Base-by-base conservation (phyloP, 1,139 yeast species). In the Geotrichum aggregatum region DNA sequence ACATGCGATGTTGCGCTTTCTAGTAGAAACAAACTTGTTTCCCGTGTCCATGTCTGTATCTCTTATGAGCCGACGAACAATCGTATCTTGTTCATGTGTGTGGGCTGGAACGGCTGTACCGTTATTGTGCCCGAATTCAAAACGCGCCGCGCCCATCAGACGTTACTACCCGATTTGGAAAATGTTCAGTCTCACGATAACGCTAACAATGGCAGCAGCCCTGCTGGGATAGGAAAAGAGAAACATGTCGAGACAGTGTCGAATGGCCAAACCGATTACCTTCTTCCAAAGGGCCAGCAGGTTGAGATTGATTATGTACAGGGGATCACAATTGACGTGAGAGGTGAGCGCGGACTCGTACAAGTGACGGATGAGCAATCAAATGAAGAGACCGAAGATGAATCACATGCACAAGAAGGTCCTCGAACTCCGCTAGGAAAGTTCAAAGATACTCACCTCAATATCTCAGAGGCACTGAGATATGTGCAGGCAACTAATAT, bases 71-170 rank as follows among this genome's bases (percentile, higher is more conserved):
- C 57, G 13, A 59, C 54, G 1, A 55, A 57, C 3, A 54, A 65
- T 19, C 21, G 56, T 60, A 50, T 71, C 14, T 58, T 57, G 6
- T 65, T 85, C 52, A 75, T 74, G 44, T 86, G 94, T 63, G 63
- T 79, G 55, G 94, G 95, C 1, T 77, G 79, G 70, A 86, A 86
- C 62, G 94, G 94, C 3, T 69, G 83, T 54, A 79, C 78, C 19
- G 76, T 85, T 26, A 74, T 78, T 13, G 76, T 84, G 46, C 91
- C 91, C 1, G 69, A 68, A 14, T 58, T 59, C 24, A 40, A 22
- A 11, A 64, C 65, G 4, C 58, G 33, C 11, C 22, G 7, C 34
- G 30, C 18, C 18, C n/a, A n/a, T 40, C 6, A n/a, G n/a, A n/a
- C n/a, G n/a, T n/a, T n/a, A n/a, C n/a, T 8, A 24, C 28, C 41